phyloP scores from a whole-genome alignment of 208 protist genomes.

The Borovskyia barvae region DNA sequence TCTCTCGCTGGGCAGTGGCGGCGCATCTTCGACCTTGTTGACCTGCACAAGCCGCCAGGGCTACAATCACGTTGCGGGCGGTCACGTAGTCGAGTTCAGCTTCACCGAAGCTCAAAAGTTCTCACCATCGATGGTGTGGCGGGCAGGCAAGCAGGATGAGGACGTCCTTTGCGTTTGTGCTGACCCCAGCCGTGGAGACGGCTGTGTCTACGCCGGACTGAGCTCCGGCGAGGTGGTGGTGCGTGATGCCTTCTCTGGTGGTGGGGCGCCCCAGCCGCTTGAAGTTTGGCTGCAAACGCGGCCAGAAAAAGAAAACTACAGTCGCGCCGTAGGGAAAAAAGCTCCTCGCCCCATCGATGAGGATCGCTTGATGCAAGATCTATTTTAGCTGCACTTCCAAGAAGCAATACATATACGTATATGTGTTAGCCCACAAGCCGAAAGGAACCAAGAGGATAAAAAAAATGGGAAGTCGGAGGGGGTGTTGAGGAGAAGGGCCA shows the following conservation, averaged over 20 bases:
- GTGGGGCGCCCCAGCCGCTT: background rate
- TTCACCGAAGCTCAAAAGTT: slow-evolving; percentile 4
- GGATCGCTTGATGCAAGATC: slow-evolving; percentile 7
- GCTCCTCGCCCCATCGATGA: slow-evolving; percentile 29
- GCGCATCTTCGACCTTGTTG: slow-evolving; percentile 20
- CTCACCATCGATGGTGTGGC: slow-evolving; percentile 24
- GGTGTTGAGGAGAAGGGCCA: background rate
- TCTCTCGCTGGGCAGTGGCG: slow-evolving; percentile 14
- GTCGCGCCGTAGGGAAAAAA: slow-evolving; percentile 33
- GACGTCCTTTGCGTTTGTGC: slow-evolving; percentile 60
- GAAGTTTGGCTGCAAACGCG: slow-evolving; percentile 48
- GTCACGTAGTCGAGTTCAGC: slow-evolving; percentile 60
- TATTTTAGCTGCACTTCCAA: too few relatives aligned
- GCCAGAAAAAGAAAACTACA: slow-evolving; percentile 11
- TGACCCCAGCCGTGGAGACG: slow-evolving; percentile 27
- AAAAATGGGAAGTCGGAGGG: too few relatives aligned
- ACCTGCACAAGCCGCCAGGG: slow-evolving; percentile 61
- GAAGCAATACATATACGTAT: too few relatives aligned
- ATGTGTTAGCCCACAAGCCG: too few relatives aligned
- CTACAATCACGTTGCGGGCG: slow-evolving; percentile 40
- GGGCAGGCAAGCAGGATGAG: slow-evolving; percentile 40
- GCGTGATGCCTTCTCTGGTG: slow-evolving; percentile 10
- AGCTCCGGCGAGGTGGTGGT: slow-evolving; percentile 61
- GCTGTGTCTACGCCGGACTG: slow-evolving; percentile 57
- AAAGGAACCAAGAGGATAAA: too few relatives aligned